phyloP scores from a whole-genome alignment of 768 basidiomycete genomes.

The Lentinula sp. region DNA sequence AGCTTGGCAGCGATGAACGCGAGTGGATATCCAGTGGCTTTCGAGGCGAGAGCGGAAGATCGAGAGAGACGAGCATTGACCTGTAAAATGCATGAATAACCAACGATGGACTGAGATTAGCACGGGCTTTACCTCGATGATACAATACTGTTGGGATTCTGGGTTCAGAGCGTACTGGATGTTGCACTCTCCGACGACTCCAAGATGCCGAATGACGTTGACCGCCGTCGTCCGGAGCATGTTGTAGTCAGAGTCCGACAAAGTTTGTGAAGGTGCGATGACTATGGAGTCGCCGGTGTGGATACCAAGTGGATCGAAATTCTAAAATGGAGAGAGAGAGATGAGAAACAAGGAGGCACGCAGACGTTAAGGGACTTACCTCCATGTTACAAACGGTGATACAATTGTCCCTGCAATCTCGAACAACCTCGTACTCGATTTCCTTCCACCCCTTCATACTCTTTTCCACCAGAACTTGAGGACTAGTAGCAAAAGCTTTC shows the following conservation, averaged over 20 bases:
- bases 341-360: not conserved
- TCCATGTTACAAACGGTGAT: slow-evolving; percentile 99
- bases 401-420: slow-evolving; percentile 97
- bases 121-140: slow-evolving; percentile 69
- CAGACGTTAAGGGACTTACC: slow-evolving; percentile 44
- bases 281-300: slow-evolving; percentile 99
- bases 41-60: slow-evolving; percentile 96
- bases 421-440: slow-evolving; percentile 98
- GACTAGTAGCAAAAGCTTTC: slow-evolving; percentile 96
- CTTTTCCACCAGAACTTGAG: slow-evolving; percentile 98
- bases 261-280: slow-evolving; percentile 94
- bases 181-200: slow-evolving; percentile 97
- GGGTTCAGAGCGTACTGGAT: slow-evolving; percentile 99
- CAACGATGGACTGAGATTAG: no score
- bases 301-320: slow-evolving; percentile 97
- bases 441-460: slow-evolving; percentile 99
- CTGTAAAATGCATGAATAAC: slow-evolving; percentile 18
- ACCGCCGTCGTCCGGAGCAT: slow-evolving; percentile 98
- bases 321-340: slow-evolving; percentile 41
- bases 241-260: slow-evolving; percentile 99
- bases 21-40: slow-evolving; percentile 96
- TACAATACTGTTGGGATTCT: slow-evolving; percentile 92
- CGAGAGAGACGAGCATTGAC: slow-evolving; percentile 98
- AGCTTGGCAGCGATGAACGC: slow-evolving; percentile 99
- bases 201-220: slow-evolving; percentile 97